Percentiles rank a stretch among this genome's conserved stretches.
Conservation (phyloP, 1,139 yeast genomes). For the Yamadazyma blattariae region DNA sequence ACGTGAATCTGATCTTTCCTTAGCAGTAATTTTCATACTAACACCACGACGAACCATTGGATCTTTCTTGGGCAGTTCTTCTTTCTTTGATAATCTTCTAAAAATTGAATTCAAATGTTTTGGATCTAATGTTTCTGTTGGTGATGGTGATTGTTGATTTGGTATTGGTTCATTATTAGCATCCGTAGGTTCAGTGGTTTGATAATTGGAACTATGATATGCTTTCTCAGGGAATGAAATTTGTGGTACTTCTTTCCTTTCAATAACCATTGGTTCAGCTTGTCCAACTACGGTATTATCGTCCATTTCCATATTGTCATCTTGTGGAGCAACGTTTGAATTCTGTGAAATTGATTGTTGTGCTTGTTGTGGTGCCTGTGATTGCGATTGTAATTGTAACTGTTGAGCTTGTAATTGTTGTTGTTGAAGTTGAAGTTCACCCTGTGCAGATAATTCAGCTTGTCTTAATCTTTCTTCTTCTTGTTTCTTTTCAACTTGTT, state of each 20-base stretch:
- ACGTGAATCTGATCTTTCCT: slow-evolving; percentile 37
- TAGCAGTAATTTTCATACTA: slow-evolving; percentile 60
- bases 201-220: slow-evolving; percentile 24
- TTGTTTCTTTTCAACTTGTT: slow-evolving; percentile 22
- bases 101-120: slow-evolving; percentile 36
- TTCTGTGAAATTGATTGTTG: neutral
- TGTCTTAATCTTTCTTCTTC: slow-evolving; percentile 7
- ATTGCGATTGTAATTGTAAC: neutral
- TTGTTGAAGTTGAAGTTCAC: slow-evolving; percentile 7
- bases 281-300: slow-evolving; percentile 6
- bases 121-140: slow-evolving; percentile 33
- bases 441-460: slow-evolving; percentile 7
- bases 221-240: slow-evolving; percentile 66
- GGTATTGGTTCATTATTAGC: neutral
- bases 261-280: slow-evolving; percentile 2
- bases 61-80: slow-evolving; percentile 25
- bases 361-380: neutral
- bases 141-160: slow-evolving; percentile 26
- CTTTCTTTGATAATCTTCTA: slow-evolving; percentile 39
- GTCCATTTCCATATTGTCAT: neutral
- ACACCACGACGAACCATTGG: slow-evolving; percentile 62
- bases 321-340: neutral
- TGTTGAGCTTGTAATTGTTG: slow-evolving; percentile 9
- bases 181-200: neutral
- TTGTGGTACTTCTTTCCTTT: slow-evolving; percentile 13